Conservation (phyloP, 768 basidiomycete species). For the Tylopilus felleus region DNA sequence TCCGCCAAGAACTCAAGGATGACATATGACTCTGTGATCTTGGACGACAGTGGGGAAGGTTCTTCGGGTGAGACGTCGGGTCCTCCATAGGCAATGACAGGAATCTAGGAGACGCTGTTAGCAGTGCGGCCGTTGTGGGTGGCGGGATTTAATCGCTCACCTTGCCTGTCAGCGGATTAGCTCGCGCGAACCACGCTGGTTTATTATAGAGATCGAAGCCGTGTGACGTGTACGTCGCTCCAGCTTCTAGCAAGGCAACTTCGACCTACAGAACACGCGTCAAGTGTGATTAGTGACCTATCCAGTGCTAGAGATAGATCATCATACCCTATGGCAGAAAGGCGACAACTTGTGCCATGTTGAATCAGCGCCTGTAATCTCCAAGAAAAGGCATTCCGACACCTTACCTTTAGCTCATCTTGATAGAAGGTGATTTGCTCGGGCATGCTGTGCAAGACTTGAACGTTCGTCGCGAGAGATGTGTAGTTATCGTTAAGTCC, state of each 20-base stretch:
- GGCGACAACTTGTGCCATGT: conserved; percentile 43
- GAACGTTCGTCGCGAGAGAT: neutral
- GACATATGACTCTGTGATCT: conserved; percentile 61
- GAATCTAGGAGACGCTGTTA: conserved; percentile 44
- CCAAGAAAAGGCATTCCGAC: neutral
- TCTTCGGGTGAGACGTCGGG: conserved; percentile 48
- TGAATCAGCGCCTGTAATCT: neutral
- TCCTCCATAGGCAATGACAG: conserved; percentile 59
- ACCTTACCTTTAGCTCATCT: conserved; percentile 36
- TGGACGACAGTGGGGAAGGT: conserved; percentile 56
- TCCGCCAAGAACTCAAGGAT: conserved; percentile 67
- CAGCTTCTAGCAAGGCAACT: conserved; percentile 55
- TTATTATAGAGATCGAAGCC: conserved; percentile 61
- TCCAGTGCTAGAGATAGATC: neutral
- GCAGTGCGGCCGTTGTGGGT: neutral
- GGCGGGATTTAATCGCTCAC: conserved; percentile 31
- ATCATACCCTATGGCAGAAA: conserved; percentile 48
- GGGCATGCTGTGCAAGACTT: neutral
- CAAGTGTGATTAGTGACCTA: neutral
- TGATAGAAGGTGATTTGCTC: conserved; percentile 40
- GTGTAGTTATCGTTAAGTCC: neutral
- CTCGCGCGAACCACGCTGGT: conserved; percentile 62
- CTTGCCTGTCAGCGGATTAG: conserved; percentile 60
- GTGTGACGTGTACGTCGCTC: conserved; percentile 44
- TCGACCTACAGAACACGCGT: conserved; percentile 40